Base-by-base conservation (phyloP, 345 rosid species). In the Cardamine resedifolia region DNA sequence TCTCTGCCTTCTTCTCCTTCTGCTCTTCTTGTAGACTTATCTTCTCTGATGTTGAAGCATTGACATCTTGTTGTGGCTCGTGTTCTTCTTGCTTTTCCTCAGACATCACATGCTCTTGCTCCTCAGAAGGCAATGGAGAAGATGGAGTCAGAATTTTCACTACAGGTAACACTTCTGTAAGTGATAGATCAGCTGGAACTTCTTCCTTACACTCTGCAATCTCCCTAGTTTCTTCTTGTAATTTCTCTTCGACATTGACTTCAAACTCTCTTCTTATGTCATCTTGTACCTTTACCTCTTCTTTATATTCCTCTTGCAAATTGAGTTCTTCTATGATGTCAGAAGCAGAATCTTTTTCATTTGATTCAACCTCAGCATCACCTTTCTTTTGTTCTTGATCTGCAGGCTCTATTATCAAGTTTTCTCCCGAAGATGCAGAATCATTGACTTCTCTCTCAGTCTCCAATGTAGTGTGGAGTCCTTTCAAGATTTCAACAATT, bases 401-500 rank as follows among this genome's bases (percentile, higher is more conserved):
- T 39, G 47, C 4, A 5, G 76, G 47, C 55, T 51, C 63, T 39
- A 1, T 27, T 12, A 26, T 9, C 0, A 39, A 0, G 12, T 3
- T 72, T 20, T 21, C 57, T 24, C 2, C 38, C 2, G 1, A 6
- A 31, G 76, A 28, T 62, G 27, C 14, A 50, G 73, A 38, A 20
- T 52, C 68, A 30, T 18, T 43, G 49, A 14, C 24, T 45, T 7
- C 53, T 62, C 71, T 57, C 61, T 76, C 71, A 6, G 4, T 55
- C 58, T 53, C 79, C 18, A 79, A 43, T 15, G 67, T 41, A 36
- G 20, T 63, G 14, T 71, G 69, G 24, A 73, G 64, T 69, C 34
- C 64, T 75, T 65, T 79, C 72, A 79, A 66, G 52, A 73, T 60
- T 56, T 58, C 75, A 68, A 76, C 77, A 30, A 69, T 64, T 64